These are phyloP conservation scores for Skeletonema costatum DNA, from an alignment of 108 stramenopile species.

Conservation along the genomic window DNA sequence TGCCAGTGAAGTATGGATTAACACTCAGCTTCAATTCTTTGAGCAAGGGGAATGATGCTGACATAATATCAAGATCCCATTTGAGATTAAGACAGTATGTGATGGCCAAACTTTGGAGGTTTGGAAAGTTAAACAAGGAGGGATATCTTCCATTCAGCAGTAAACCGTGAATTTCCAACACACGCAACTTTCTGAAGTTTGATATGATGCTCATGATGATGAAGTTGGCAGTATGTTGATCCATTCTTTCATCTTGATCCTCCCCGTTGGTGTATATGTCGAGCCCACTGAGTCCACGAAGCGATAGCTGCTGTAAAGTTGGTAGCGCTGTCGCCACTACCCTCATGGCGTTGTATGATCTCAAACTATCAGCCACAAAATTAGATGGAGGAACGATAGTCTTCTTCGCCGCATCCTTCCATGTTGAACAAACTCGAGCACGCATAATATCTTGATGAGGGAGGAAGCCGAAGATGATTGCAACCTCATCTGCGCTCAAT, in stretches of 20 bases:
- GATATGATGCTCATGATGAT: background rate
- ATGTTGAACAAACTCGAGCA: slow-evolving; percentile 1
- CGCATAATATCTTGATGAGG: background rate
- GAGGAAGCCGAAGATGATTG: slow-evolving; percentile 4
- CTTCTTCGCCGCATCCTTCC: slow-evolving; percentile 1
- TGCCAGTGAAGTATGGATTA: too few relatives aligned
- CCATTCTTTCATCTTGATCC: background rate
- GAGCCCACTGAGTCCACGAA: background rate
- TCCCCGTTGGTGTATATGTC: background rate
- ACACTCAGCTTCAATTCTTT: too few relatives aligned
- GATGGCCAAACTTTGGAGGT: too few relatives aligned
- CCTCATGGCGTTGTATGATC: background rate
- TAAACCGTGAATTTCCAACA: background rate
- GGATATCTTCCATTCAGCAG: background rate
- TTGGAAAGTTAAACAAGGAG: background rate
- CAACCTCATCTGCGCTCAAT: slow-evolving; percentile 3
- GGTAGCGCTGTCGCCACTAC: background rate
- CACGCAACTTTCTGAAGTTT: background rate
- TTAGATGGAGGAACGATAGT: slow-evolving; percentile 8
- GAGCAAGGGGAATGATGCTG: too few relatives aligned
- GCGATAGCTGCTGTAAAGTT: background rate
- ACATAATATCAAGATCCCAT: too few relatives aligned
- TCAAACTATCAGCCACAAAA: background rate
- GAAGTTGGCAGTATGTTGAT: background rate
- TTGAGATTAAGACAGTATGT: too few relatives aligned